Evolutionary conservation across 176 grass and related monocot genomes (phyloP), one percentile per base, ranked within the genome.

Genomic region (Oryza officinalis): DNA sequence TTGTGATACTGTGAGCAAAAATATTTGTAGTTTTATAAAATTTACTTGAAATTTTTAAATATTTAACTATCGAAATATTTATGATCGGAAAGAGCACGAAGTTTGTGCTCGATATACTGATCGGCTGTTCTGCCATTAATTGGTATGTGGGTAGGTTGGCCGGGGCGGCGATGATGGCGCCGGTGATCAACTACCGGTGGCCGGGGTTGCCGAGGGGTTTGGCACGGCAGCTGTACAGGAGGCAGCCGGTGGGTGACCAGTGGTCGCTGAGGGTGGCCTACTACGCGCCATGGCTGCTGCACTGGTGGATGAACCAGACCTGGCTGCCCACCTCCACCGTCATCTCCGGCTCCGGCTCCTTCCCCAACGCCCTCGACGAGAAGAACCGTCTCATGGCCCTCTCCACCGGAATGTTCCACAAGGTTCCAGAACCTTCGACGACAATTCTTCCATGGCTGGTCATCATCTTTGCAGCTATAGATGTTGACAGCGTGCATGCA

Each of bases 141-240:
- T 11, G 41, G 27, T 49, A 4, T 40, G 15, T 25, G 13, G 44
- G 64, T 74, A 69, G 94, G 86, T 70, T 96, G 31, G 88, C 77
- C 4, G 94, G 94, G 15, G 80, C 69, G 59, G 91, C 86, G 22
- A 64, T 96, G 52, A 81, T 93, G 80, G 88, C 90, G 31, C 94
- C 94, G 13, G 90, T 96, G 26, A 81, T 96, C 78, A 96, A 96
- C 88, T 93, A 96, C 80, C 69, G 94, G 64, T 96, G 94, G 94
- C 68, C 91, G 4, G 89, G 84, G 30, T 88, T 97, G 75, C 94
- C 91, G 0, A 75, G 65, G 33, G 75, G 38, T 2, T 69, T 94
- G n/a, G 70, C 86, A 0, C 78, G 72, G 60, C 81, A 76, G 84
- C 84, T 80, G 63, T 94, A 94, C 87, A 14, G 74, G 23, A 69